These are phyloP conservation scores for Venturia effusa DNA, from an alignment of 2,329 filamentous ascomycete genomes.

Conservation along the genomic window DNA sequence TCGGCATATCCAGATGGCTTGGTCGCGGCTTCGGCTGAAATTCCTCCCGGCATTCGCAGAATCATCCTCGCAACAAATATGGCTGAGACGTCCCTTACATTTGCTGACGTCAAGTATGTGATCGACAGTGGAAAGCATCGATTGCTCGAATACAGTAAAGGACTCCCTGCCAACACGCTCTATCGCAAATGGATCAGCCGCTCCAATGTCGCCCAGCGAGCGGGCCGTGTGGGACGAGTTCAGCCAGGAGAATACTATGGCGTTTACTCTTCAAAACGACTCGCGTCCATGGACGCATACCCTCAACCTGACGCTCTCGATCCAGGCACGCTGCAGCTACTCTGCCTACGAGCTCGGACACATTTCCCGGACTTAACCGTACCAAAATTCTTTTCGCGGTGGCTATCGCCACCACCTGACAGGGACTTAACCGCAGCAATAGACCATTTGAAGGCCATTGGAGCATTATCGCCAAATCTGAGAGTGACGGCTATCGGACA, in stretches of 20 bases:
- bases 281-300: slow-evolving; percentile 27
- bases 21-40: slow-evolving; percentile 29
- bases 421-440: slow-evolving; percentile 12
- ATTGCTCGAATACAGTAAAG: slow-evolving; percentile 29
- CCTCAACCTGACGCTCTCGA: background rate
- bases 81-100: slow-evolving; percentile 40
- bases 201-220: slow-evolving; percentile 37
- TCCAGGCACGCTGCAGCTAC: background rate
- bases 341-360: slow-evolving; percentile 18
- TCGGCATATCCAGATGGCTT: slow-evolving; percentile 35
- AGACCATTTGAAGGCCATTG: slow-evolving; percentile 32
- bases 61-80: slow-evolving; percentile 42
- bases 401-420: background rate
- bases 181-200: slow-evolving; percentile 36
- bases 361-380: slow-evolving; percentile 9
- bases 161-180: slow-evolving; percentile 27
- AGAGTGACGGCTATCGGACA: slow-evolving; percentile 35
- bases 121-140: slow-evolving; percentile 37
- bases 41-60: slow-evolving; percentile 32
- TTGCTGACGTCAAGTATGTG: slow-evolving; percentile 41
- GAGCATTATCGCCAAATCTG: slow-evolving; percentile 33
- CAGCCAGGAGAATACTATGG: slow-evolving; percentile 40
- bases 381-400: slow-evolving; percentile 1
- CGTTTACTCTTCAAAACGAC: slow-evolving; percentile 30
- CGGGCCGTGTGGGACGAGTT: slow-evolving; percentile 40